Base-by-base conservation (phyloP, 2,329 filamentous ascomycete genomes). In the Colletotrichum incanum region DNA sequence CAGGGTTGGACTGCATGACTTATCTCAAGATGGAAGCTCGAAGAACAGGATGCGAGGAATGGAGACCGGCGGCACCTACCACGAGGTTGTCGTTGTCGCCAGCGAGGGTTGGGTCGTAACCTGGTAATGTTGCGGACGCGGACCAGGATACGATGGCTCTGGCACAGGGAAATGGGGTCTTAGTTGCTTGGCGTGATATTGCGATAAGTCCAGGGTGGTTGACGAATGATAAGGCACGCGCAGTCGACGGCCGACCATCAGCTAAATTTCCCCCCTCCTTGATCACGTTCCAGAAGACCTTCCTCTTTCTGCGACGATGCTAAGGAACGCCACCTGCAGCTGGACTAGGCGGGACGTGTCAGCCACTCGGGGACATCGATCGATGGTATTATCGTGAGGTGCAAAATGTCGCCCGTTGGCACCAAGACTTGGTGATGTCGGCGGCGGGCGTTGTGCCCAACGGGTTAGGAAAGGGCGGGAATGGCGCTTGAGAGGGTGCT, bases 171-270 rank as follows among this genome's bases (percentile, higher is more conserved):
- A 59, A 39, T 34, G 43, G 23, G 28, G 28, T 41, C 59, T 34
- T 64, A 50, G 58, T 12, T 41, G n/a, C 65, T 72, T 72, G 69
- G 69, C 65, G 56, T 43, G 43, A 39, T 28, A 69, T 72, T 37
- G 43, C 52, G 65, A 72, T 68, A 68, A 63, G 65, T 28, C 59
- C 45, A 39, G 69, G 65, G 54, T 54, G 45, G 26, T 69, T 69
- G 69, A 55, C 65, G 65, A 69, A 60, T 72, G 18, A 64, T 7
- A 14, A 39, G 31, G 47, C 34, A 8, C 1, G 4, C 20, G 58
- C 20, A n/a, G 8, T 43, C 23, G 37, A 34, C 14, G 20, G 23
- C 9, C 3, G 16, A 7, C n/a, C 41, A 8, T 31, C 58, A 45
- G 5, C 50, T 47, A 23, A 26, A 34, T 18, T 20, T 11, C 14